Evolutionary conservation across 768 basidiomycete species (phyloP).

Genomic region (Russula compacta): DNA sequence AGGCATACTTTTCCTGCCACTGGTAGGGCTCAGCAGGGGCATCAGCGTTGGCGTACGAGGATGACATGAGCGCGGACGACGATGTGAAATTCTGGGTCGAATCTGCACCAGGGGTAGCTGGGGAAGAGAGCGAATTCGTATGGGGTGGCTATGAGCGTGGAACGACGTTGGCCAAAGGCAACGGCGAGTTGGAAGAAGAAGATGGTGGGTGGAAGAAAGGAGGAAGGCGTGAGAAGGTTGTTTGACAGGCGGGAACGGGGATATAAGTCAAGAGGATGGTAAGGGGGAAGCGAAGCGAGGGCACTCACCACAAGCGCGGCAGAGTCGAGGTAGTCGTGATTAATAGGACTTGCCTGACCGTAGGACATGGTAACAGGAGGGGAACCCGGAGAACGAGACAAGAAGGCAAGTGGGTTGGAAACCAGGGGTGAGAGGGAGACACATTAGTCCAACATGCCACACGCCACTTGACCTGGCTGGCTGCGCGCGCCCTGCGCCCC

Average conservation of each 20-base stretch:
- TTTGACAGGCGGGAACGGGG: neutral
- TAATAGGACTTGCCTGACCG: too few species aligned
- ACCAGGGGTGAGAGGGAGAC: too few species aligned
- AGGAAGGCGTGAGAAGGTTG: neutral
- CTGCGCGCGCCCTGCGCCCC: too few species aligned
- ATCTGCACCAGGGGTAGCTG: neutral
- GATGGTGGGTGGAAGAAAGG: neutral
- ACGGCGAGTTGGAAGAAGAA: neutral
- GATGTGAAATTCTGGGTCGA: neutral
- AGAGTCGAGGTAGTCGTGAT: too few species aligned
- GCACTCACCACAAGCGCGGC: too few species aligned
- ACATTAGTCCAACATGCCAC: too few species aligned
- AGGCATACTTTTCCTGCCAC: conserved; percentile 8
- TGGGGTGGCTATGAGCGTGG: neutral
- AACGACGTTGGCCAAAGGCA: neutral
- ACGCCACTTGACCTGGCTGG: too few species aligned
- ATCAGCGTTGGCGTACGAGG: conserved; percentile 1
- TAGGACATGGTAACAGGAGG: too few species aligned
- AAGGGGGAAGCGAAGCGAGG: too few species aligned
- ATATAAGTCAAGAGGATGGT: too few species aligned
- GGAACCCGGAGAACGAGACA: too few species aligned
- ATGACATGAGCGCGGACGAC: neutral
- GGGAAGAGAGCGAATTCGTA: neutral
- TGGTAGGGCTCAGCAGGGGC: neutral
- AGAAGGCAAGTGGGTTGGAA: too few species aligned